phyloP scores from a whole-genome alignment of 1,284 basidiomycete genomes.

The Austroboletus niveus region DNA sequence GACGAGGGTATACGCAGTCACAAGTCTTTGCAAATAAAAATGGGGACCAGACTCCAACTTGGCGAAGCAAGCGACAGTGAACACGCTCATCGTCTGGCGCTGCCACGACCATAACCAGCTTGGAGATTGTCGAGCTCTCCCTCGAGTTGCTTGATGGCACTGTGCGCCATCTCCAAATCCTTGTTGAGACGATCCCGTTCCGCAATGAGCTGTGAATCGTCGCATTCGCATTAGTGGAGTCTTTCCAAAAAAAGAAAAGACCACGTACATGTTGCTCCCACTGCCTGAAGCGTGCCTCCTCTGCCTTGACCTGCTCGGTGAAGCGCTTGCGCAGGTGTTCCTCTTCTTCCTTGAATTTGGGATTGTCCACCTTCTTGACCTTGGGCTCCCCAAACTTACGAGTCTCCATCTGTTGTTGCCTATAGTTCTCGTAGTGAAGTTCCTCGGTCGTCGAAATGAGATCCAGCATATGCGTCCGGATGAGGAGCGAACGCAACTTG shows the following conservation, averaged over 20 bases:
- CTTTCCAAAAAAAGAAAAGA: neutral
- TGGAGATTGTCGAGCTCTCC: conserved; percentile 87
- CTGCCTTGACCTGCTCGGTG: conserved; percentile 99
- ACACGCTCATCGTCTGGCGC: conserved; percentile 58
- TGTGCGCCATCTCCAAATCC: conserved; percentile 90
- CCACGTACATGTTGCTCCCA: conserved; percentile 95
- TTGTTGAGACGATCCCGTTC: conserved; percentile 98
- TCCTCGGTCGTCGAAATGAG: conserved; percentile 96
- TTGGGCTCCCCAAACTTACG: conserved; percentile 99
- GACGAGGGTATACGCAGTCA: conserved; percentile 26
- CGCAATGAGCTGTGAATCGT: conserved; percentile 76
- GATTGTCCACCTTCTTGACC: conserved; percentile 98
- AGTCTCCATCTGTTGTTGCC: conserved; percentile 99
- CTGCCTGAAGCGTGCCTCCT: conserved; percentile 96
- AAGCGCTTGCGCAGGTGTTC: conserved; percentile 95
- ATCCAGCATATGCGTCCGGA: conserved; percentile 99
- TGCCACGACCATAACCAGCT: conserved; percentile 78
- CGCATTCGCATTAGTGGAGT: conserved; percentile 14
- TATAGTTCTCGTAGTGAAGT: conserved; percentile 96
- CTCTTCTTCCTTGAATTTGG: conserved; percentile 99
- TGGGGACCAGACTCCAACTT: conserved; percentile 1
- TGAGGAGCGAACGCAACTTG: conserved; percentile 93
- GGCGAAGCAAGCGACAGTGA: neutral
- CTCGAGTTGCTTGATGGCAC: conserved; percentile 88
- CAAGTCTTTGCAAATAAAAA: conserved; percentile 6